phyloP scores from a whole-genome alignment of 208 protist species.

The Giardia muris region DNA sequence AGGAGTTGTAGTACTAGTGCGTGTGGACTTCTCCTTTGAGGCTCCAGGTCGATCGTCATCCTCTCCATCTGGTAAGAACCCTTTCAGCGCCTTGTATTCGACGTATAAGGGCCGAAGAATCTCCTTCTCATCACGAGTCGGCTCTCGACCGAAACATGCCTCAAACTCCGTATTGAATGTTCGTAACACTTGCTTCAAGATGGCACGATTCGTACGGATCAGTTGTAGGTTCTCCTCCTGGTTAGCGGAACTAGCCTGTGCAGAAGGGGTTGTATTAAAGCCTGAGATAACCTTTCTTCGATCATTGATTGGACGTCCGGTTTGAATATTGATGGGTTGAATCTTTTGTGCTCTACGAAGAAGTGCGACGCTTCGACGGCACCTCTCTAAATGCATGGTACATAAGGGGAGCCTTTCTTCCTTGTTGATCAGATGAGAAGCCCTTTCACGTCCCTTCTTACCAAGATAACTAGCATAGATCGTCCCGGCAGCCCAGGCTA shows the following conservation, averaged over 20 bases:
- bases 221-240: background rate
- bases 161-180: constrained; percentile 21
- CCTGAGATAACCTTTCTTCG: background rate
- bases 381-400: background rate
- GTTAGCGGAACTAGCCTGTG: background rate
- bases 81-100: constrained; percentile 26
- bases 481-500: background rate
- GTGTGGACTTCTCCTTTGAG: background rate
- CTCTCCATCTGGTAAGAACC: background rate
- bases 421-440: background rate
- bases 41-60: background rate
- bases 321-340: background rate
- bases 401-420: background rate
- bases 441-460: background rate
- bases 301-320: background rate
- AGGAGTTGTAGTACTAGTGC: background rate
- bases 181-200: constrained; percentile 7
- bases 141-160: constrained; percentile 1
- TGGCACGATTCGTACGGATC: background rate
- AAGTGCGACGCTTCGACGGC: background rate
- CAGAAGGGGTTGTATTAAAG: background rate
- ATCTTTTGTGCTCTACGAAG: background rate
- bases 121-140: background rate
- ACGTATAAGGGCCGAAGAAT: constrained; percentile 3
- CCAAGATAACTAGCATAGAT: background rate